These are phyloP conservation scores for Lagerstroemia speciosa DNA, from an alignment of 345 rosid genomes.

Conservation along the genomic window DNA sequence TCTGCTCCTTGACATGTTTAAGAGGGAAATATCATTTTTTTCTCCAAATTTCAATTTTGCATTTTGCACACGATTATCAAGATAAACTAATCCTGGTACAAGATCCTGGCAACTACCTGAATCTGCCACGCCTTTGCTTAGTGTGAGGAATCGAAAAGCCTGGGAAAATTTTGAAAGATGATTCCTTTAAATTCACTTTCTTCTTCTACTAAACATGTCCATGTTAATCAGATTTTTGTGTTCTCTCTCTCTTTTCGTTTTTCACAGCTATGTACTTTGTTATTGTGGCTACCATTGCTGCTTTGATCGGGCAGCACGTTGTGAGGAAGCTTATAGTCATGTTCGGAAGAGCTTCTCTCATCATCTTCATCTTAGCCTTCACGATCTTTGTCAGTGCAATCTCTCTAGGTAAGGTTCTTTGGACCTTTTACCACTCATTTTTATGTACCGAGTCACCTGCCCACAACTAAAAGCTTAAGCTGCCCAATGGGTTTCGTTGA, in stretches of 20 bases:
- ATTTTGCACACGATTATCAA: not conserved
- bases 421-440: not conserved
- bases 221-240: not conserved
- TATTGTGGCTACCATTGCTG: constrained; percentile 32
- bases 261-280: constrained; percentile 36
- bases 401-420: constrained; percentile 29
- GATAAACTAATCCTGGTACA: too few relatives aligned
- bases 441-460: too few relatives aligned
- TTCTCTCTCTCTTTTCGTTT: not conserved
- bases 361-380: constrained; percentile 43
- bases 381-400: constrained; percentile 41
- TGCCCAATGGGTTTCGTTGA: too few relatives aligned
- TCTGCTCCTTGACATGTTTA: not conserved
- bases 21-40: too few relatives aligned
- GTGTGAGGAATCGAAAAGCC: too few relatives aligned
- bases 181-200: too few relatives aligned
- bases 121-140: too few relatives aligned
- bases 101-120: too few relatives aligned
- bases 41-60: not conserved
- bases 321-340: constrained; percentile 30
- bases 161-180: too few relatives aligned
- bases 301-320: constrained; percentile 34
- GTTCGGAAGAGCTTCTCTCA: constrained; percentile 44
- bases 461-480: too few relatives aligned
- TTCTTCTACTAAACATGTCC: too few relatives aligned